A percentile compares a stretch with the other conserved stretches of the same genome.
These are phyloP conservation scores for Pseudoturritis turrita DNA, from an alignment of 345 rosid species.

Conservation along the genomic window DNA sequence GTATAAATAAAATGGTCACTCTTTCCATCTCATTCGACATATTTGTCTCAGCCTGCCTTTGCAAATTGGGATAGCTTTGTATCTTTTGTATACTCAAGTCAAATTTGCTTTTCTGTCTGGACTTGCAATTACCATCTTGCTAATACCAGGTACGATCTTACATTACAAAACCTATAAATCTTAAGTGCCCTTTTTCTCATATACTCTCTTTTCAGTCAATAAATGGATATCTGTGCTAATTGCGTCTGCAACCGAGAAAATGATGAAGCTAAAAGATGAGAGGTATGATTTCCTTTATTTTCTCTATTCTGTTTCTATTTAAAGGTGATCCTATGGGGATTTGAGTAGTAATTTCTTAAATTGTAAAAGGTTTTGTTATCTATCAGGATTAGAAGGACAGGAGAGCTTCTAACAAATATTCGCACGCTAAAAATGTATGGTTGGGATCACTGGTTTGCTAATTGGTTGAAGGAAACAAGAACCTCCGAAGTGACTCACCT, in stretches of 20 bases:
- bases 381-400: constrained; percentile 82
- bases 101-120: constrained; percentile 85
- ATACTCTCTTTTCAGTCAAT: constrained; percentile 48
- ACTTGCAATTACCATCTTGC: constrained; percentile 65
- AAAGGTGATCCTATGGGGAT: not conserved
- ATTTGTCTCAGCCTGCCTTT: constrained; percentile 78
- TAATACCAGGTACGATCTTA: constrained; percentile 66
- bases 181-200: not conserved
- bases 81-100: constrained; percentile 85
- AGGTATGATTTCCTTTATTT: constrained; percentile 42
- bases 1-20: not conserved
- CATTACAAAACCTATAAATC: not conserved
- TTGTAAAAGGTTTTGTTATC: not conserved
- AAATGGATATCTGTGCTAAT: constrained; percentile 87
- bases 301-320: not conserved
- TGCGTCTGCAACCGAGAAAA: constrained; percentile 82
- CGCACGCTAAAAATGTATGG: constrained; percentile 85
- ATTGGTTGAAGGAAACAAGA: constrained; percentile 75
- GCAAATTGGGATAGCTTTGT: constrained; percentile 86
- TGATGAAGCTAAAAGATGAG: constrained; percentile 98
- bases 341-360: not conserved
- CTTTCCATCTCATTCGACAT: not conserved
- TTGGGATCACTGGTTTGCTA: constrained; percentile 81
- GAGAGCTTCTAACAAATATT: constrained; percentile 76
- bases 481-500: constrained; percentile 76